Percentiles rank a stretch among this genome's conserved stretches.
phyloP scores from a whole-genome alignment of 106 monocot species.

The Dendrobium chrysotoxum region DNA sequence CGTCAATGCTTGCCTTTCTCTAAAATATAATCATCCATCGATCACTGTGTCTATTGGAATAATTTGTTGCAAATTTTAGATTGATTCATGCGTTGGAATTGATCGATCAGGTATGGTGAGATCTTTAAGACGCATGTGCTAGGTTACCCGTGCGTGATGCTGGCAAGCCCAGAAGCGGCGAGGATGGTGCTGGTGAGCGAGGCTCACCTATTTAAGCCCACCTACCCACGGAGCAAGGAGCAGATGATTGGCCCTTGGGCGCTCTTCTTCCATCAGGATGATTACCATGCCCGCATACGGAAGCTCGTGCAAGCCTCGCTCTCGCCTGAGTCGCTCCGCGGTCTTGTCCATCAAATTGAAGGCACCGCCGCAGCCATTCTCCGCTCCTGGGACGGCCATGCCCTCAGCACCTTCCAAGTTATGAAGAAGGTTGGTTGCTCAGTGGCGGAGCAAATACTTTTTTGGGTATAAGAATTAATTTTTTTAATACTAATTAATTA shows the following conservation, averaged over 20 bases:
- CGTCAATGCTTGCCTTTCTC: background rate
- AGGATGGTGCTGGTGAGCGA: slow-evolving; percentile 59
- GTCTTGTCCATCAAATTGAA: slow-evolving; percentile 39
- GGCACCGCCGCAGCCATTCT: slow-evolving; percentile 25
- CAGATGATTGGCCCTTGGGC: slow-evolving; percentile 67
- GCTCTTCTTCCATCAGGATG: slow-evolving; percentile 77
- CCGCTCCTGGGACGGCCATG: slow-evolving; percentile 25
- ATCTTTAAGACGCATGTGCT: slow-evolving; percentile 68
- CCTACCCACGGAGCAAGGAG: slow-evolving; percentile 82
- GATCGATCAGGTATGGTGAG: slow-evolving; percentile 46
- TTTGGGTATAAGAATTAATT: background rate
- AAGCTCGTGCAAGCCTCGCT: slow-evolving; percentile 42
- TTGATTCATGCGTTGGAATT: background rate
- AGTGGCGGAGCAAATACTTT: too few relatives aligned
- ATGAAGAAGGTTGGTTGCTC: slow-evolving; percentile 58
- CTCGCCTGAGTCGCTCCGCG: slow-evolving; percentile 39
- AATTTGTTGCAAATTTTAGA: background rate
- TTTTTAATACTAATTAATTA: too few relatives aligned
- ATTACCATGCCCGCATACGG: slow-evolving; percentile 51
- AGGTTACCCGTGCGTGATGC: slow-evolving; percentile 74
- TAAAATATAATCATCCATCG: too few relatives aligned
- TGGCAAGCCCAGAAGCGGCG: slow-evolving; percentile 85
- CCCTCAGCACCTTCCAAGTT: slow-evolving; percentile 37
- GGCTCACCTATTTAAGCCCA: slow-evolving; percentile 60
- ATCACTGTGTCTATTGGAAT: too few relatives aligned